Conservation (phyloP, 2,329 filamentous ascomycete genomes). For the Calonectria pauciramosa region DNA sequence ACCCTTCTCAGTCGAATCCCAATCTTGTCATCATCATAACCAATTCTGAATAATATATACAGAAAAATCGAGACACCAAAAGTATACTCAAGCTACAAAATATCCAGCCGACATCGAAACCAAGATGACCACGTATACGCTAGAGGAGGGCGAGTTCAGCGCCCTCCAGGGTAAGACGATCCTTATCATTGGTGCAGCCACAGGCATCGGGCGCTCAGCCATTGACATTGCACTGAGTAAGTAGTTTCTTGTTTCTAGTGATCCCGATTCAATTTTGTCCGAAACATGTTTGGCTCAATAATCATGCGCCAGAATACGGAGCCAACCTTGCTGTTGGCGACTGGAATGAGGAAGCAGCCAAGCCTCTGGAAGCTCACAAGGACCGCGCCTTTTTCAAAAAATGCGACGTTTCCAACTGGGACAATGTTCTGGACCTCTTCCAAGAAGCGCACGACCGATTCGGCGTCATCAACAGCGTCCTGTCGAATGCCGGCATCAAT, state of each 20-base stretch:
- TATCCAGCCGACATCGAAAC: too few relatives aligned
- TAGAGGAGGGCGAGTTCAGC: neutral
- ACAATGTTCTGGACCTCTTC: slow-evolving; percentile 1
- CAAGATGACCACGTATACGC: neutral
- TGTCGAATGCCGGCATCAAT: neutral
- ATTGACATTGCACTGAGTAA: neutral
- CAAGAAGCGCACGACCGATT: neutral
- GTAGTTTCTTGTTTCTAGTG: neutral
- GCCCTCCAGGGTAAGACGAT: neutral
- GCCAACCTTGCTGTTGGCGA: neutral
- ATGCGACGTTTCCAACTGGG: slow-evolving; percentile 4
- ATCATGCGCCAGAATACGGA: neutral
- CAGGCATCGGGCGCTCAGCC: neutral
- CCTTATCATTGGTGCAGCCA: neutral
- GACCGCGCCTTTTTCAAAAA: neutral
- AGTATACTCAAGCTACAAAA: too few relatives aligned
- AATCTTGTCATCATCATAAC: neutral
- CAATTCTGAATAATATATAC: neutral
- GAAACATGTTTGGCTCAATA: too few relatives aligned
- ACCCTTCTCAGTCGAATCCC: neutral
- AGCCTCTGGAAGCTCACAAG: neutral
- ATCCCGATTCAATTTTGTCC: too few relatives aligned
- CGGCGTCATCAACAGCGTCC: neutral
- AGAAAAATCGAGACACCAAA: too few relatives aligned
- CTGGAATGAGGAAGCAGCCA: neutral